Conservation (phyloP, 73 alveolate genomes). For the Paramecium tetraurelia region DNA sequence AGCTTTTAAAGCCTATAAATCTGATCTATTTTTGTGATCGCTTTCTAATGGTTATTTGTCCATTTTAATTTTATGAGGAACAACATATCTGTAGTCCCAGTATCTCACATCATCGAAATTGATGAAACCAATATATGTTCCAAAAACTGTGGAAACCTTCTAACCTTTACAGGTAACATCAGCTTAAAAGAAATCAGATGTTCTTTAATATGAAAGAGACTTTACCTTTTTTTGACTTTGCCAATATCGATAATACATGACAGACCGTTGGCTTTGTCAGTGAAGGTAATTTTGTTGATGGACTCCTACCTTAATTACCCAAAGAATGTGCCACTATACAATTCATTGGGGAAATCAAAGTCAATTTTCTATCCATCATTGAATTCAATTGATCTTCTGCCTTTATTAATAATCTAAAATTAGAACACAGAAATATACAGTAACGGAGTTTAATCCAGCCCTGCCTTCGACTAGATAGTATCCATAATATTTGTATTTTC, state of each 20-base stretch:
- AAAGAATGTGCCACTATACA: slow-evolving; percentile 75
- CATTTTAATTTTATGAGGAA: slow-evolving; percentile 68
- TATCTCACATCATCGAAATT: slow-evolving; percentile 93
- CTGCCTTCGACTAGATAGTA: slow-evolving; percentile 76
- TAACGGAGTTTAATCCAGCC: slow-evolving; percentile 81
- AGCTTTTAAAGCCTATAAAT: slow-evolving; percentile 56
- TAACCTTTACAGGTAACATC: slow-evolving; percentile 60
- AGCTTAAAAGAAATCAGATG: slow-evolving; percentile 90
- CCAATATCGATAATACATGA: slow-evolving; percentile 68
- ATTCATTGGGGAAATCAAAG: slow-evolving; percentile 69
- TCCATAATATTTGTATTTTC: slow-evolving; percentile 61
- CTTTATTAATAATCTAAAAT: slow-evolving; percentile 62
- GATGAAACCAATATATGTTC: slow-evolving; percentile 91
- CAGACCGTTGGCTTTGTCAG: slow-evolving; percentile 68
- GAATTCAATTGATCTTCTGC: slow-evolving; percentile 72
- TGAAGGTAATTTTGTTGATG: slow-evolving; percentile 65
- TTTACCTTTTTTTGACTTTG: slow-evolving; percentile 58
- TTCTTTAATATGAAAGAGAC: slow-evolving; percentile 35
- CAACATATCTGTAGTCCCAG: slow-evolving; percentile 88
- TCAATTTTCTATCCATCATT: slow-evolving; percentile 75
- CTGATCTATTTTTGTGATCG: slow-evolving; percentile 62
- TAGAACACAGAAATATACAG: slow-evolving; percentile 22
- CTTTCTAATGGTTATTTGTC: slow-evolving; percentile 65
- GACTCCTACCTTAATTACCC: slow-evolving; percentile 78
- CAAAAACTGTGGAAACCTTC: slow-evolving; percentile 72